Conservation (phyloP, 805 yeast species). For the Clavispora santaluciae region DNA sequence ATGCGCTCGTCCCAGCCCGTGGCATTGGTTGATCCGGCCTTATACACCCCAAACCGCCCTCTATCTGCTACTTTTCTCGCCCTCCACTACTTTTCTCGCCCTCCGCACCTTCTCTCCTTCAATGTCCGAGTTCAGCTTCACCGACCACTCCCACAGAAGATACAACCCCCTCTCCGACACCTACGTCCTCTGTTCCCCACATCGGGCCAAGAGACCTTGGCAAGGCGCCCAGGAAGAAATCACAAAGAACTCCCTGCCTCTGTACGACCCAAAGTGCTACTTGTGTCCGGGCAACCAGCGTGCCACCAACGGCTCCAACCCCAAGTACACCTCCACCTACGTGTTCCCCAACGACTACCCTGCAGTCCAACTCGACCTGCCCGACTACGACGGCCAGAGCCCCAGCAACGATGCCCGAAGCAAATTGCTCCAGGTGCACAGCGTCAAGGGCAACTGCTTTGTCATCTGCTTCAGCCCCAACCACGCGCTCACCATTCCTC, state of each 20-base stretch:
- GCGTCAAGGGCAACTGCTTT: constrained; percentile 63
- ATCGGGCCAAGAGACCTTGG: constrained; percentile 77
- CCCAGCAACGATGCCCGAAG: constrained; percentile 24
- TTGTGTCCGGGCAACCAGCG: constrained; percentile 69
- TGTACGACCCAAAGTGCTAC: constrained; percentile 61
- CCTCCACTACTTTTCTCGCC: no score
- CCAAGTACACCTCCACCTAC: constrained; percentile 52
- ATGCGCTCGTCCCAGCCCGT: no score
- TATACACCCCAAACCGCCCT: no score
- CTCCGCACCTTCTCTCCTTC: no score
- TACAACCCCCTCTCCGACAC: constrained; percentile 62
- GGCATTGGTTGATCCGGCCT: no score
- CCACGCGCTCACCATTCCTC: constrained; percentile 62
- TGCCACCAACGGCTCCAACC: constrained; percentile 49
- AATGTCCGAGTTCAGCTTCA: constrained; percentile 36
- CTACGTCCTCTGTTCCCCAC: constrained; percentile 75
- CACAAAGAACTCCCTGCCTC: constrained; percentile 39
- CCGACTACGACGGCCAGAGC: constrained; percentile 24
- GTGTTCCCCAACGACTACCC: constrained; percentile 66
- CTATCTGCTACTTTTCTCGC: no score
- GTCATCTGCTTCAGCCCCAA: constrained; percentile 72
- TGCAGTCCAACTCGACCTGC: constrained; percentile 60
- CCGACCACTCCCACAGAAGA: constrained; percentile 63
- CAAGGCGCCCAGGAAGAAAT: constrained; percentile 64
- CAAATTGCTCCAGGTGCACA: constrained; percentile 48